Evolutionary conservation across 139 green algal species (phyloP).

Genomic region (Chlorella sp.): DNA sequence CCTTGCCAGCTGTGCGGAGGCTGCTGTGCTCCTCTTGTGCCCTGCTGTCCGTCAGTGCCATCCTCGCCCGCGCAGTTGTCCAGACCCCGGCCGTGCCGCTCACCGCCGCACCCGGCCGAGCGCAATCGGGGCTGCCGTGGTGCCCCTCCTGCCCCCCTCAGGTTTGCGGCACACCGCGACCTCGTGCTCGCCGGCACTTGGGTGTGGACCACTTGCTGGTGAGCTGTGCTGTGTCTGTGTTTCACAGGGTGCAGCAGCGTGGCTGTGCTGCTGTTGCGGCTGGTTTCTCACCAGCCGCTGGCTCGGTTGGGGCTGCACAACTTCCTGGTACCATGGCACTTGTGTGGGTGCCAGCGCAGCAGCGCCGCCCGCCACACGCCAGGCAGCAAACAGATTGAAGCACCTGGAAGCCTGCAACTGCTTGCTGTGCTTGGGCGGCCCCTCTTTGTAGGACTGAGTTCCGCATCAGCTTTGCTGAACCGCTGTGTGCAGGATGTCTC

Average conservation of each 20-base stretch:
- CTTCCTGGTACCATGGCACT: no score
- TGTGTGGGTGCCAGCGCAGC: no score
- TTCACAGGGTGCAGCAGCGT: no score
- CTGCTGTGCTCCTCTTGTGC: background rate
- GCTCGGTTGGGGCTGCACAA: background rate
- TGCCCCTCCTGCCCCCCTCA: background rate
- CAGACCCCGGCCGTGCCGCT: no score
- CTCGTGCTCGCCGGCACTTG: background rate
- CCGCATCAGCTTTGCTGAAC: background rate
- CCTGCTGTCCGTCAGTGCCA: background rate
- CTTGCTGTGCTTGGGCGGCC: background rate
- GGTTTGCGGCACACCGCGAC: background rate
- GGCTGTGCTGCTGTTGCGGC: background rate
- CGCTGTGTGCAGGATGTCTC: background rate
- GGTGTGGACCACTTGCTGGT: background rate
- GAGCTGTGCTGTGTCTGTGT: no score
- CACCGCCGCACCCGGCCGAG: no score
- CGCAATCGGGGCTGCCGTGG: no score
- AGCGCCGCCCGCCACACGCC: no score
- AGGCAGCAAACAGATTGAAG: no score
- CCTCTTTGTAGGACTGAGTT: background rate
- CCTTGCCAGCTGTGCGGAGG: background rate
- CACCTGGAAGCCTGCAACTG: background rate
- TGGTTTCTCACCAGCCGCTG: background rate
- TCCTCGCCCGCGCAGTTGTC: no score